Evolutionary conservation across 805 yeast species (phyloP).

Genomic region (Saturnispora hagleri): DNA sequence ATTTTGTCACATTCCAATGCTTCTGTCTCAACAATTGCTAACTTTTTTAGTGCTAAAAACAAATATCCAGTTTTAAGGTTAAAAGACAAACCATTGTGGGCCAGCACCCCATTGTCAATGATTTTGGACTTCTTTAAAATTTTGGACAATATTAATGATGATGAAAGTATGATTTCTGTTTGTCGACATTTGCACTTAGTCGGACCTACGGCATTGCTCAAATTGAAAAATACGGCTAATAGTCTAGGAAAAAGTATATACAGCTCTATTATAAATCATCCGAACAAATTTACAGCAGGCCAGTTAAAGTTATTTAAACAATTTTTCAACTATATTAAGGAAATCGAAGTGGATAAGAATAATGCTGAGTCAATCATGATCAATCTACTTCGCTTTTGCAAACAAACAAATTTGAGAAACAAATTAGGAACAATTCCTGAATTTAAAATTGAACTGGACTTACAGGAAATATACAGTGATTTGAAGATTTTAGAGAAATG

Average conservation of each 20-base stretch:
- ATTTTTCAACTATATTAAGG: neutral
- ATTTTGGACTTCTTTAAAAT: conserved; percentile 43
- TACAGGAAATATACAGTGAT: conserved; percentile 30
- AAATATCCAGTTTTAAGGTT: conserved; percentile 31
- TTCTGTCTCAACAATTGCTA: conserved; percentile 34
- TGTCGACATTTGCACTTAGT: conserved; percentile 18
- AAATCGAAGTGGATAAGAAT: conserved; percentile 17
- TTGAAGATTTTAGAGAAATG: conserved; percentile 18
- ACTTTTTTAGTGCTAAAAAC: conserved; percentile 25
- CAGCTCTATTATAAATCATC: conserved; percentile 6
- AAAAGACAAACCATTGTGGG: conserved; percentile 44
- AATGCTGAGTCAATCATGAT: conserved; percentile 32
- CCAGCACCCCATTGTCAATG: conserved; percentile 33
- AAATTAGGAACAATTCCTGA: conserved; percentile 17
- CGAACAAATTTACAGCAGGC: neutral
- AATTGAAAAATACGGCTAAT: conserved; percentile 14
- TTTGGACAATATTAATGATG: conserved; percentile 24
- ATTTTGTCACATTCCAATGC: conserved; percentile 45
- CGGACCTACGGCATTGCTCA: conserved; percentile 16
- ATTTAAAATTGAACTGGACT: conserved; percentile 23
- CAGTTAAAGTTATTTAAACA: conserved; percentile 1
- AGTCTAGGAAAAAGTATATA: conserved; percentile 11
- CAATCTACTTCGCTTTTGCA: conserved; percentile 27
- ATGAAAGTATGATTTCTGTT: conserved; percentile 21
- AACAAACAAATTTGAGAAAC: conserved; percentile 28